A percentile compares a stretch with the other conserved stretches of the same genome.
Conservation (phyloP, 2,329 filamentous ascomycete genomes). For the Pseudogymnoascus verrucosus region DNA sequence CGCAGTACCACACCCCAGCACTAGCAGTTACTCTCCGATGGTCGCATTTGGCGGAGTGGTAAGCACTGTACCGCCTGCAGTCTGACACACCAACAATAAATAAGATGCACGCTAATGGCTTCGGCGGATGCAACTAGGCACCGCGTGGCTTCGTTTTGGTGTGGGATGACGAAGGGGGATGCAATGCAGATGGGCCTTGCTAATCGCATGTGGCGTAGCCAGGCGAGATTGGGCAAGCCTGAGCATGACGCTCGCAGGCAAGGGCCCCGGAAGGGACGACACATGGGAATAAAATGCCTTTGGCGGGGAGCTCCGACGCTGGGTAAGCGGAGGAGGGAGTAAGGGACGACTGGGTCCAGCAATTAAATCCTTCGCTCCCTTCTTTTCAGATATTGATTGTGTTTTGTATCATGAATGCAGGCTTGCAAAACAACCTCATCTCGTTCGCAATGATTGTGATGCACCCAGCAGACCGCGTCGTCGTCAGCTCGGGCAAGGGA, state of each 20-base stretch:
- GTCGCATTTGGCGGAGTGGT: neutral
- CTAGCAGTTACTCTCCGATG: neutral
- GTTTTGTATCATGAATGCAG: neutral
- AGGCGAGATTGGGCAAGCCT: neutral
- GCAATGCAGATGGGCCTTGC: neutral
- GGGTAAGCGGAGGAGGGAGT: neutral
- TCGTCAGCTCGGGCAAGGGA: neutral
- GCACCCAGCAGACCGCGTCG: neutral
- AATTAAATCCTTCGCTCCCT: too few species aligned
- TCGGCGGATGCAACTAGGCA: neutral
- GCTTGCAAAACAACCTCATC: neutral
- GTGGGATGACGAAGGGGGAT: neutral
- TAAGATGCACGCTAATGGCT: conserved; percentile 1
- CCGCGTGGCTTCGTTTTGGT: neutral
- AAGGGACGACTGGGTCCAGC: neutral
- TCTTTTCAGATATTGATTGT: neutral
- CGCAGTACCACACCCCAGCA: neutral
- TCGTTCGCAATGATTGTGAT: neutral
- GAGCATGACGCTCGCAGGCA: neutral
- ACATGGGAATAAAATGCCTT: neutral
- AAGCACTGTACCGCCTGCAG: neutral
- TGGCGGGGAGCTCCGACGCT: neutral
- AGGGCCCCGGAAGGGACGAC: neutral
- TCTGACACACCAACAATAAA: conserved; percentile 1
- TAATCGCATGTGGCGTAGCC: neutral